These are phyloP conservation scores for Coprinellus micaceus DNA, from an alignment of 768 basidiomycete species.

Conservation along the genomic window DNA sequence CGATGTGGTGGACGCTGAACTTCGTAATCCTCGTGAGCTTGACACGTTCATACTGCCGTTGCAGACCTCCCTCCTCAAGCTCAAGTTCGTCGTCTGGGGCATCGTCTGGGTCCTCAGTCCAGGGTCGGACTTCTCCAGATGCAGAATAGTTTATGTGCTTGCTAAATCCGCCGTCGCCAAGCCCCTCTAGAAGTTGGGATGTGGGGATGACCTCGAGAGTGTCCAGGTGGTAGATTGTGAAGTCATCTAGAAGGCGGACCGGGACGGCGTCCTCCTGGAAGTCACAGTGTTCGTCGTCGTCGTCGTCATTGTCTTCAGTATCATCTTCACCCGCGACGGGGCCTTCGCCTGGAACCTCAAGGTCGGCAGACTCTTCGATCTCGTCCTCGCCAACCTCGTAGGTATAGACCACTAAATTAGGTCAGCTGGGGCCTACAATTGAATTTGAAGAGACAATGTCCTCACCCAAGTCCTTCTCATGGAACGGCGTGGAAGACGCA, in stretches of 20 bases:
- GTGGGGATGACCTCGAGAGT: constrained; percentile 39
- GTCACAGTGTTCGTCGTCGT: constrained; percentile 15
- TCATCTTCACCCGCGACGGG: constrained; percentile 8
- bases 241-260: constrained; percentile 52
- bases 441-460: too few species aligned
- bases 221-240: constrained; percentile 44
- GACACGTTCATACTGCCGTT: constrained; percentile 22
- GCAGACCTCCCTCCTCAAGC: constrained; percentile 13
- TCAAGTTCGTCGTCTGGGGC: constrained; percentile 30
- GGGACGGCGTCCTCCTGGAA: constrained; percentile 42
- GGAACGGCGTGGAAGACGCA: too few species aligned
- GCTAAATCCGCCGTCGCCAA: constrained; percentile 17
- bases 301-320: constrained; percentile 32
- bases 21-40: constrained; percentile 42
- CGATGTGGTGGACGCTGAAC: constrained; percentile 43
- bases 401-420: background rate
- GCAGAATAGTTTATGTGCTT: constrained; percentile 26
- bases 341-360: constrained; percentile 27
- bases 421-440: background rate
- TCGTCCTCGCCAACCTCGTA: constrained; percentile 25
- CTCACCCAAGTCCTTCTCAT: too few species aligned
- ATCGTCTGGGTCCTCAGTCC: constrained; percentile 27
- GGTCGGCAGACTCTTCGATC: constrained; percentile 35
- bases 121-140: constrained; percentile 38
- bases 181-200: constrained; percentile 30